These are phyloP conservation scores for Verbascum thapsus DNA, from an alignment of 257 asterid species.

Conservation along the genomic window DNA sequence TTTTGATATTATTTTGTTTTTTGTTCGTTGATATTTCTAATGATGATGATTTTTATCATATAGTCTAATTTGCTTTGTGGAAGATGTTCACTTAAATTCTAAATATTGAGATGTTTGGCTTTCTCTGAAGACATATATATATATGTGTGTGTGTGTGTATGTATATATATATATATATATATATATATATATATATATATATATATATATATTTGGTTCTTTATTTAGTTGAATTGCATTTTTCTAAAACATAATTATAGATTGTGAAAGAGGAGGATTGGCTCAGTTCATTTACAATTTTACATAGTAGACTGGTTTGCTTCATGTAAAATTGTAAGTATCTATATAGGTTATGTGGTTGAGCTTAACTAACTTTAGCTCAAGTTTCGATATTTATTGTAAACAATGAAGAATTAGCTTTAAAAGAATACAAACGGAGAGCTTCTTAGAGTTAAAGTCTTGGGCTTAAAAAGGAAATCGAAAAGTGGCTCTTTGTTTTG, in stretches of 20 bases:
- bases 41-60: neutral
- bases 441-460: neutral
- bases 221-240: no score
- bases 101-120: slow-evolving; percentile 1
- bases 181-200: no score
- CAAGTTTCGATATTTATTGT: neutral
- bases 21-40: neutral
- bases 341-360: slow-evolving; percentile 1
- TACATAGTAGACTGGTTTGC: neutral
- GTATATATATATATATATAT: no score
- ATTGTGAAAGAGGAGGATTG: no score
- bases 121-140: neutral
- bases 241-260: neutral
- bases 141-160: no score
- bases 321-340: neutral
- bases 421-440: neutral
- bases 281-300: neutral
- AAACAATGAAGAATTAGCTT: slow-evolving; percentile 9
- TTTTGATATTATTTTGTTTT: neutral
- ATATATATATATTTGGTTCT: no score
- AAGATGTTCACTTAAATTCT: slow-evolving; percentile 6
- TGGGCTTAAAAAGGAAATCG: neutral
- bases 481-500: neutral
- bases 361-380: neutral
- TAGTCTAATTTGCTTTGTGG: slow-evolving; percentile 17